Evolutionary conservation across 768 basidiomycete genomes (phyloP).

Genomic region (Asterophora parasitica): DNA sequence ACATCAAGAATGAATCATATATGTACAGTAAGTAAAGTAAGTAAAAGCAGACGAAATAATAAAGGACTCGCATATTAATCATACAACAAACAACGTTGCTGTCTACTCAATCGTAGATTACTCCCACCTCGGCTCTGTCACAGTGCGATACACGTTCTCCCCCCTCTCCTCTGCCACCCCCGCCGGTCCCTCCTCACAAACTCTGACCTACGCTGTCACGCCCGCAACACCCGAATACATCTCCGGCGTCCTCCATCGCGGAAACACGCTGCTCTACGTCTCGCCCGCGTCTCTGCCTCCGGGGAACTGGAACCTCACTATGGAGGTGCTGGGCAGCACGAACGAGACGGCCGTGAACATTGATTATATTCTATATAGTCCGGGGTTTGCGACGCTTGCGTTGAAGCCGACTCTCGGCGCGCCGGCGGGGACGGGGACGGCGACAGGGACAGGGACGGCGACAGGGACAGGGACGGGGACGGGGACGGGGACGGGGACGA

Average conservation of each 20-base stretch:
- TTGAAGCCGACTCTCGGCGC: constrained; percentile 1
- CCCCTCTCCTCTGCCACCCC: no score
- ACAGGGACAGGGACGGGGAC: no score
- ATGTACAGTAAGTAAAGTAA: no score
- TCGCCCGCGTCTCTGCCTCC: constrained; percentile 17
- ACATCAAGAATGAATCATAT: no score
- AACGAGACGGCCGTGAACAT: constrained; percentile 20
- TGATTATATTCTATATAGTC: constrained; percentile 25
- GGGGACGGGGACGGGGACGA: no score
- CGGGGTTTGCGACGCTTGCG: constrained; percentile 14
- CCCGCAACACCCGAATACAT: constrained; percentile 18
- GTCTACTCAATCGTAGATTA: constrained; percentile 23
- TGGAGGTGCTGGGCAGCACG: constrained; percentile 18
- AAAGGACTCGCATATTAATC: no score
- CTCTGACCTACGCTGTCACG: constrained; percentile 19
- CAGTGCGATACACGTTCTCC: constrained; percentile 21
- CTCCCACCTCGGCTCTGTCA: no score
- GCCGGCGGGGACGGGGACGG: neutral
- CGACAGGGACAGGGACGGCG: no score
- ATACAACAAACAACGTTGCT: constrained; percentile 15
- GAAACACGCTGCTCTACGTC: constrained; percentile 20
- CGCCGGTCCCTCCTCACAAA: no score
- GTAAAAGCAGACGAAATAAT: no score
- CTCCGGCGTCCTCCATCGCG: constrained; percentile 20
- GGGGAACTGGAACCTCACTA: constrained; percentile 22